These are phyloP conservation scores for Apophysomyces trapeziformis DNA, from an alignment of 371 early-diverging fungal species.

Conservation along the genomic window DNA sequence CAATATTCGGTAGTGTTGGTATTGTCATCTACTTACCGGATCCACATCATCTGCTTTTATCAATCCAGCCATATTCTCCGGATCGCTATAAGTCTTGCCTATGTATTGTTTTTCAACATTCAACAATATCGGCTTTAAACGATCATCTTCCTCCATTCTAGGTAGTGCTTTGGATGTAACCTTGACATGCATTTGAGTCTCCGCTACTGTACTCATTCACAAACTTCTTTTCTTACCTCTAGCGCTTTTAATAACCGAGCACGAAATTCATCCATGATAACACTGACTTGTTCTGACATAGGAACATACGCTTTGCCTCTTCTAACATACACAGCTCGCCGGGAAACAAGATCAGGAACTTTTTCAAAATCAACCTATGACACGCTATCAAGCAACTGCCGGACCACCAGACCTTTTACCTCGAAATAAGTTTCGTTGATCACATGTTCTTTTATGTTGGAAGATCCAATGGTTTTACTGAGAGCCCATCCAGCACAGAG, in stretches of 20 bases:
- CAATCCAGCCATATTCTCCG: constrained; percentile 50
- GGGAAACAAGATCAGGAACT: constrained; percentile 76
- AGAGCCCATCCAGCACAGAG: constrained; percentile 19
- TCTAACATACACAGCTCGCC: constrained; percentile 73
- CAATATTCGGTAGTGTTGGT: background rate
- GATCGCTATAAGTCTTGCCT: constrained; percentile 62
- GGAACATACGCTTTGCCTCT: constrained; percentile 89
- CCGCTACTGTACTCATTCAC: too few species aligned
- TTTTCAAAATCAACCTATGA: constrained; percentile 83
- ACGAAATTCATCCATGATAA: constrained; percentile 84
- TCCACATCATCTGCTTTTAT: constrained; percentile 72
- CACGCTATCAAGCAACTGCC: constrained; percentile 14
- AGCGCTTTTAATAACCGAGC: constrained; percentile 60
- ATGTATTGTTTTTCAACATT: constrained; percentile 86
- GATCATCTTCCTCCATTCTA: constrained; percentile 92
- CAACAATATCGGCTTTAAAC: constrained; percentile 84
- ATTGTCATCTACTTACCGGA: constrained; percentile 37
- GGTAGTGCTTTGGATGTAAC: constrained; percentile 78
- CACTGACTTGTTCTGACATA: constrained; percentile 67
- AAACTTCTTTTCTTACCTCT: constrained; percentile 41
- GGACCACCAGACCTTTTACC: constrained; percentile 23
- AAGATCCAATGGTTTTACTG: constrained; percentile 7
- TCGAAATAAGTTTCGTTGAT: constrained; percentile 57
- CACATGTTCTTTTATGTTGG: constrained; percentile 28
- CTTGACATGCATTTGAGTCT: constrained; percentile 22